phyloP scores from a whole-genome alignment of 192 early-diverging fungal genomes.

The Rhizophagus prolifer region DNA sequence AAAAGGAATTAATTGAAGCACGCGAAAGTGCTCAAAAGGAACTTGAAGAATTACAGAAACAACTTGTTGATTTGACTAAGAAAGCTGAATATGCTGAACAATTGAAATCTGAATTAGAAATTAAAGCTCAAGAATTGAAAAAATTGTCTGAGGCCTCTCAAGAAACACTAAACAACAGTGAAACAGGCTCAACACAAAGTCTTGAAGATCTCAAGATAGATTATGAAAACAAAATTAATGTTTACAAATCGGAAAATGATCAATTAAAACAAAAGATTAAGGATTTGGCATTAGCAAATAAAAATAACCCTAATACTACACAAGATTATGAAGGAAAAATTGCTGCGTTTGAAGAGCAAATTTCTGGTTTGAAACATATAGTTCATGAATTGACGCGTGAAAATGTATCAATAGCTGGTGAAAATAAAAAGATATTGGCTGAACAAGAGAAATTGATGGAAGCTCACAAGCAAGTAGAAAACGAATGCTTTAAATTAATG shows the following conservation, averaged over 20 bases:
- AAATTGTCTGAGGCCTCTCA: not conserved
- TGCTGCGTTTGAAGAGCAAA: slow-evolving; percentile 42
- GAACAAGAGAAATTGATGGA: slow-evolving; percentile 57
- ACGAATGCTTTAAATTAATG: slow-evolving; percentile 69
- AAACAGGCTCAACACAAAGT: no score
- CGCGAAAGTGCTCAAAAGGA: slow-evolving; percentile 12
- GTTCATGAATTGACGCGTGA: slow-evolving; percentile 51
- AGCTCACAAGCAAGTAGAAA: slow-evolving; percentile 66
- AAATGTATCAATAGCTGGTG: slow-evolving; percentile 45
- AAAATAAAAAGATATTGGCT: slow-evolving; percentile 53
- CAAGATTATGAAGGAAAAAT: slow-evolving; percentile 33
- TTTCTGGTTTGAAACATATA: slow-evolving; percentile 45
- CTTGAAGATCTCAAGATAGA: slow-evolving; percentile 37
- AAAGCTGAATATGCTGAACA: not conserved
- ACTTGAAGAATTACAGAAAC: not conserved
- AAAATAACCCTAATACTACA: slow-evolving; percentile 31
- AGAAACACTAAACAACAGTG: not conserved
- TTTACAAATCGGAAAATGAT: slow-evolving; percentile 47
- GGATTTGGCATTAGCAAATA: slow-evolving; percentile 27
- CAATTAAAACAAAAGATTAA: slow-evolving; percentile 45
- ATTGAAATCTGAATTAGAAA: slow-evolving; percentile 1
- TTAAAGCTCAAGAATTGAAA: slow-evolving; percentile 4
- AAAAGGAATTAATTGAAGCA: slow-evolving; percentile 23
- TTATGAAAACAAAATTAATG: slow-evolving; percentile 30
- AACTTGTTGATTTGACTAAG: not conserved